Percentiles rank a stretch among this genome's conserved stretches.
Evolutionary conservation across 2,329 filamentous ascomycete species (phyloP).

Genomic region (Dactylonectria estremocensis): DNA sequence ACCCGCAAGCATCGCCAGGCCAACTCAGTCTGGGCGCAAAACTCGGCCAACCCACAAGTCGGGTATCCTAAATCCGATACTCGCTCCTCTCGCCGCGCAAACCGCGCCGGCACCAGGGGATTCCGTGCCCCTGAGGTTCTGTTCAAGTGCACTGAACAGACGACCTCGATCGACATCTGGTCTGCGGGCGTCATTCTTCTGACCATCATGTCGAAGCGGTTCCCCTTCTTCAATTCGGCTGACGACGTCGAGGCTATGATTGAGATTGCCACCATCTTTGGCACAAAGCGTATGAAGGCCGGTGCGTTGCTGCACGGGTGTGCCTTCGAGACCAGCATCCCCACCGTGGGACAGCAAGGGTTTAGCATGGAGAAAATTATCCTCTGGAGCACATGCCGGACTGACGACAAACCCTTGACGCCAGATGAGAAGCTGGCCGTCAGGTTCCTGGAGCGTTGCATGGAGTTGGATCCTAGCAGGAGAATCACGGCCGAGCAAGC

Average conservation of each 20-base stretch:
- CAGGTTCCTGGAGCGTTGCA: conserved; percentile 78
- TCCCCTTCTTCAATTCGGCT: conserved; percentile 99
- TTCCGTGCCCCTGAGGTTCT: conserved; percentile 97
- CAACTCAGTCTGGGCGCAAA: conserved; percentile 70
- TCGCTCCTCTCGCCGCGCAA: conserved; percentile 89
- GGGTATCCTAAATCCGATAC: conserved; percentile 93
- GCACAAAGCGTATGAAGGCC: conserved; percentile 84
- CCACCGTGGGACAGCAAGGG: conserved; percentile 87
- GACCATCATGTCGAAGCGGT: conserved; percentile 92
- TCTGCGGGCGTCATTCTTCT: conserved; percentile 96
- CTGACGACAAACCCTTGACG: conserved; percentile 70
- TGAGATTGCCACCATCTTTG: conserved; percentile 97
- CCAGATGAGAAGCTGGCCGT: conserved; percentile 81
- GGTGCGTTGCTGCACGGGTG: conserved; percentile 90
- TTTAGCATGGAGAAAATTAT: conserved; percentile 95
- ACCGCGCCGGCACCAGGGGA: conserved; percentile 93
- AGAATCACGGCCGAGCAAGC: conserved; percentile 84
- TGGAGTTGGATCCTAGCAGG: conserved; percentile 82
- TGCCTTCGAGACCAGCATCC: conserved; percentile 92
- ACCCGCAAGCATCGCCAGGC: conserved; percentile 74
- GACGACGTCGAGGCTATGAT: conserved; percentile 98
- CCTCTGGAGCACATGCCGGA: conserved; percentile 91
- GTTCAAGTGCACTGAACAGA: conserved; percentile 97
- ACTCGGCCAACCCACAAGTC: conserved; percentile 64
- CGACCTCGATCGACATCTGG: conserved; percentile 96